Evolutionary conservation across 164 flowering plant species (phyloP), one percentile per base, ranked within the genome.

Genomic region (Protea cynaroides): DNA sequence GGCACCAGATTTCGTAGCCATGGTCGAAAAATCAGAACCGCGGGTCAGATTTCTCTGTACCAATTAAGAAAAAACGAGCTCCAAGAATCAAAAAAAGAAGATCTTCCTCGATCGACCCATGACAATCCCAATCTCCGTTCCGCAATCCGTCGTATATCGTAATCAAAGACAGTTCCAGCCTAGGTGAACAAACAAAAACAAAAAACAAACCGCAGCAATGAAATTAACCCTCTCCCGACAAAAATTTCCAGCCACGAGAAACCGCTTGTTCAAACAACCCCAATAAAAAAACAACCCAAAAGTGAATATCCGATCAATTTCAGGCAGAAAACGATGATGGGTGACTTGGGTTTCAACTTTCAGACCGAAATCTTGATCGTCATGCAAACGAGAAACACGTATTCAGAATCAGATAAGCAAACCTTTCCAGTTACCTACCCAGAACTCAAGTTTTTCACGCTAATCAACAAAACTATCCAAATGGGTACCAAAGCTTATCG

Each of bases 1-100:
- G 21, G 18, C 25, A n/a, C 65, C 63, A 7, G 69, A 49, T 22
- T 70, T 73, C 34, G 56, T 21, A 21, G 17, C 58, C 70, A 67
- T 67, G 38, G 46, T 49, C 5, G 34, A 24, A 54, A 61, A 37
- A 67, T 52, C 29, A 25, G 17, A 11, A 34, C 34, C 12, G 1
- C 9, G 13, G 52, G 52, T 67, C 64, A 8, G 59, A 47, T 59
- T 43, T 23, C 23, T 29, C 34, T 29, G 34, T 29, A 29, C 34
- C 34, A 29, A 29, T 29, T 29, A 29, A 36, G 13, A 38, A 53
- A n/a, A 49, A 12, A 18, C n/a, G n/a, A n/a, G n/a, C n/a, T n/a
- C n/a, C n/a, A n/a, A n/a, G 17, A 13, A 3, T 17, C 34, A 29
- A 5, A 29, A 40, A 21, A 40, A 13, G 53, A 14, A 1, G 14